Evolutionary conservation across 108 stramenopile genomes (phyloP).

Genomic region (Asterionellopsis glacialis): DNA sequence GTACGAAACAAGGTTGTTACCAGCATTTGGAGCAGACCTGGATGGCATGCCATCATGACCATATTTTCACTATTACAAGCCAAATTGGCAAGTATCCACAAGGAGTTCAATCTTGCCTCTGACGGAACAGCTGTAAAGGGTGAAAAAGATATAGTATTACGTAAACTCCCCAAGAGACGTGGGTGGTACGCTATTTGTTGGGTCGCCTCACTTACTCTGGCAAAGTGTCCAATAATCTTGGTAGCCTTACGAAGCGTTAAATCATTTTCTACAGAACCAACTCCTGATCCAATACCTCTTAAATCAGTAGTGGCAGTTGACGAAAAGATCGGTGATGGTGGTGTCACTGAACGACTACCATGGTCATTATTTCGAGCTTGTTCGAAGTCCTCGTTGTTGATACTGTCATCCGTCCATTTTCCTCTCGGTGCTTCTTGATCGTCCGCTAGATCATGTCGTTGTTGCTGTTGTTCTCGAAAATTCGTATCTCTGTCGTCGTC

Average conservation of each 20-base stretch:
- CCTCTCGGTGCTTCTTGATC: too few relatives aligned
- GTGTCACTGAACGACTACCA: not conserved
- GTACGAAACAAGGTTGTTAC: slow-evolving; percentile 23
- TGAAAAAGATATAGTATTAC: slow-evolving; percentile 27
- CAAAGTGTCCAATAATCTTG: slow-evolving; percentile 60
- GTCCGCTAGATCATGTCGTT: too few relatives aligned
- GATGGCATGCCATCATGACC: slow-evolving; percentile 57
- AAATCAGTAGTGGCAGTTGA: too few relatives aligned
- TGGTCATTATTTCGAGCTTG: not conserved
- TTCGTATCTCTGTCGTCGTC: too few relatives aligned
- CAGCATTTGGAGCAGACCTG: slow-evolving; percentile 36
- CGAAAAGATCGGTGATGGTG: too few relatives aligned
- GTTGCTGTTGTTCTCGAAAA: too few relatives aligned
- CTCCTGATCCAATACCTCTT: too few relatives aligned
- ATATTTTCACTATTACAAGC: slow-evolving; percentile 66
- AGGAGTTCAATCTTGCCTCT: slow-evolving; percentile 43
- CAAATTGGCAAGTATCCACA: slow-evolving; percentile 61
- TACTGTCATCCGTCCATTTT: not conserved
- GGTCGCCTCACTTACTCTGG: slow-evolving; percentile 43
- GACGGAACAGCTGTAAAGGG: slow-evolving; percentile 31
- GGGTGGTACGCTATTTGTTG: slow-evolving; percentile 45
- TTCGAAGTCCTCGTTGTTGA: not conserved
- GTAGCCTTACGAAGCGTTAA: slow-evolving; percentile 33
- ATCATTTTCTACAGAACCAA: slow-evolving; percentile 10
- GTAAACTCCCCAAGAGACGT: slow-evolving; percentile 29